Evolutionary conservation across 1,284 basidiomycete species (phyloP).

Genomic region (Pisolithus thermaeus): DNA sequence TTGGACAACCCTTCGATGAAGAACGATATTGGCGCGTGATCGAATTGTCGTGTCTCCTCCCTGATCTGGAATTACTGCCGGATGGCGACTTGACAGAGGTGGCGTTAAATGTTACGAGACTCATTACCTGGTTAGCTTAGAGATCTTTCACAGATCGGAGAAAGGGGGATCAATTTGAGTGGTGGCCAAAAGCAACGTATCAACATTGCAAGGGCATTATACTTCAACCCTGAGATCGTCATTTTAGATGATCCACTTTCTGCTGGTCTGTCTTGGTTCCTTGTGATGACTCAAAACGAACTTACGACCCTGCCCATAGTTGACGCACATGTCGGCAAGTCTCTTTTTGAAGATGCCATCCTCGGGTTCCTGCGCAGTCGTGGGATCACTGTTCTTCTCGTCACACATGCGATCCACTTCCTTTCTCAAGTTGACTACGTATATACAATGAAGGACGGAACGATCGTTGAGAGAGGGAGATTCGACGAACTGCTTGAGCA

Average conservation of each 20-base stretch:
- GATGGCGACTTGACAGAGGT: slow-evolving; percentile 74
- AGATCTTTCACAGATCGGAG: slow-evolving; percentile 47
- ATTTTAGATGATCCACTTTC: slow-evolving; percentile 74
- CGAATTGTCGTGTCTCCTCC: slow-evolving; percentile 54
- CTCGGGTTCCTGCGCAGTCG: slow-evolving; percentile 43
- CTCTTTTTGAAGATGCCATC: slow-evolving; percentile 65
- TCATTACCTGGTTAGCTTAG: neutral
- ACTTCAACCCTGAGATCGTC: slow-evolving; percentile 65
- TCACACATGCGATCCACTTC: slow-evolving; percentile 73
- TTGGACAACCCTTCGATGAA: slow-evolving; percentile 65
- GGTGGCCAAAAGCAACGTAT: slow-evolving; percentile 62
- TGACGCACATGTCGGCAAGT: slow-evolving; percentile 67
- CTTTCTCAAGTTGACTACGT: slow-evolving; percentile 63
- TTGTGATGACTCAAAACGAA: neutral
- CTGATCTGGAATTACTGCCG: slow-evolving; percentile 67
- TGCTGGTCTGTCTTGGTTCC: slow-evolving; percentile 35
- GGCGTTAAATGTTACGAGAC: slow-evolving; percentile 9
- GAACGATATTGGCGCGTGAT: slow-evolving; percentile 64
- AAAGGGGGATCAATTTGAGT: slow-evolving; percentile 57
- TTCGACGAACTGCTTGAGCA: slow-evolving; percentile 49
- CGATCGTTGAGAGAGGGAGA: slow-evolving; percentile 61
- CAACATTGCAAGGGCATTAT: slow-evolving; percentile 70
- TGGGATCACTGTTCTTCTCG: slow-evolving; percentile 64
- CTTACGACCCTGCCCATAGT: slow-evolving; percentile 30
- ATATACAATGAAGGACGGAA: slow-evolving; percentile 54